Conservation (phyloP, 345 rosid species). For the Geranium brycei region DNA sequence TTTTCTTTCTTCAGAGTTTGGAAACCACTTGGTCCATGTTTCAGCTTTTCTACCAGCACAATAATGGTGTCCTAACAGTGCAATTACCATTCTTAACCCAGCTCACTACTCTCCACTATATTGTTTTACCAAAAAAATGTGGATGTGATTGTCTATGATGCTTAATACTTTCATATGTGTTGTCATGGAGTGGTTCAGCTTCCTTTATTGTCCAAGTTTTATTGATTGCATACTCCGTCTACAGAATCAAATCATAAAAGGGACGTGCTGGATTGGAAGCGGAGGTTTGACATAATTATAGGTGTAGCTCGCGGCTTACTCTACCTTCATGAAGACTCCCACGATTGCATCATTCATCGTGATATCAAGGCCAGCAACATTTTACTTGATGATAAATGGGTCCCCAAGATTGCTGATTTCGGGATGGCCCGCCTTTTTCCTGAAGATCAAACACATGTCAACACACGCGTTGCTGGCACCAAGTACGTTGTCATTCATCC, state of each 20-base stretch:
- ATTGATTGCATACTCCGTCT: background rate
- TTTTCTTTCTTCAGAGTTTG: background rate
- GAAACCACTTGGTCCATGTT: background rate
- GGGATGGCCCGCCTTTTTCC: slow-evolving; percentile 99
- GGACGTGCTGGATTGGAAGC: slow-evolving; percentile 65
- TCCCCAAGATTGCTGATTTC: slow-evolving; percentile 94
- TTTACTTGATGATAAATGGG: slow-evolving; percentile 86
- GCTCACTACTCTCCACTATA: background rate
- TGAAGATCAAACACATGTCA: slow-evolving; percentile 76
- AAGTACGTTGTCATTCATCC: slow-evolving; percentile 37
- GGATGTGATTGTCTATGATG: background rate
- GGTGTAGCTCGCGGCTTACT: slow-evolving; percentile 86
- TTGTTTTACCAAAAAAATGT: too few relatives aligned
- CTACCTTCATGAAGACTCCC: slow-evolving; percentile 88
- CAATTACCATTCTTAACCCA: background rate
- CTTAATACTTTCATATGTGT: background rate
- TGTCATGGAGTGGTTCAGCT: background rate
- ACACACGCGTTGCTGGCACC: slow-evolving; percentile 92
- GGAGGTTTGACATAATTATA: slow-evolving; percentile 53
- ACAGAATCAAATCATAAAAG: slow-evolving; percentile 38
- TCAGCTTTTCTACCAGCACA: background rate
- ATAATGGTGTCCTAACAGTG: background rate
- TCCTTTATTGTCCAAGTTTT: slow-evolving; percentile 2
- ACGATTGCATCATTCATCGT: slow-evolving; percentile 72
- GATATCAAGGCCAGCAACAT: slow-evolving; percentile 94